These are phyloP conservation scores for Ophiocordyceps polyrhachis-furcata DNA, from an alignment of 2,329 filamentous ascomycete genomes.

Conservation along the genomic window DNA sequence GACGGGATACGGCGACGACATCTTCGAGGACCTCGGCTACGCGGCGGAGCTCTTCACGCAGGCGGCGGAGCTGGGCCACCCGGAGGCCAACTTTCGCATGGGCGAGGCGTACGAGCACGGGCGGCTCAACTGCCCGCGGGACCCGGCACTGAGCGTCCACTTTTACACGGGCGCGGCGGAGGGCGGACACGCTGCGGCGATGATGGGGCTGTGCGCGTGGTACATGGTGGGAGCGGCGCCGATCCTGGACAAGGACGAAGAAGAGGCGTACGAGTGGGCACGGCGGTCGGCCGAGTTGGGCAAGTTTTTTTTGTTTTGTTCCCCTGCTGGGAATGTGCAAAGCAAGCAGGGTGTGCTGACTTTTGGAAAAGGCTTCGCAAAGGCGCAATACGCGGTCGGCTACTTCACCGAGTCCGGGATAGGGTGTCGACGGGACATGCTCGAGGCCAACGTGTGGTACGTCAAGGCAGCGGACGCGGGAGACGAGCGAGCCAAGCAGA, in stretches of 20 bases:
- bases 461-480: slow-evolving; percentile 86
- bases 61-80: slow-evolving; percentile 77
- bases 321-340: background rate
- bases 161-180: slow-evolving; percentile 93
- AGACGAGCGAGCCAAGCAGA: slow-evolving; percentile 74
- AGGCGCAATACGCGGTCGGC: slow-evolving; percentile 84
- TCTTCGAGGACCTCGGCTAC: slow-evolving; percentile 81
- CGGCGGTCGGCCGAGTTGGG: slow-evolving; percentile 68
- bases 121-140: slow-evolving; percentile 65
- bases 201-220: slow-evolving; percentile 99
- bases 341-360: background rate
- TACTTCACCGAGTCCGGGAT: slow-evolving; percentile 99
- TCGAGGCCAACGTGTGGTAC: slow-evolving; percentile 97
- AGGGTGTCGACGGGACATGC: slow-evolving; percentile 78
- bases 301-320: slow-evolving; percentile 25
- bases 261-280: slow-evolving; percentile 94
- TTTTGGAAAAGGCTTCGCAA: slow-evolving; percentile 38
- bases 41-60: slow-evolving; percentile 89
- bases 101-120: slow-evolving; percentile 97
- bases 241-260: slow-evolving; percentile 83
- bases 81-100: slow-evolving; percentile 70
- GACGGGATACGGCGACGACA: slow-evolving; percentile 80
- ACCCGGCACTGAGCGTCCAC: slow-evolving; percentile 85
- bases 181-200: slow-evolving; percentile 62
- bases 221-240: slow-evolving; percentile 92